Evolutionary conservation across 345 rosid species (phyloP).

Genomic region (Nasturtium officinale): DNA sequence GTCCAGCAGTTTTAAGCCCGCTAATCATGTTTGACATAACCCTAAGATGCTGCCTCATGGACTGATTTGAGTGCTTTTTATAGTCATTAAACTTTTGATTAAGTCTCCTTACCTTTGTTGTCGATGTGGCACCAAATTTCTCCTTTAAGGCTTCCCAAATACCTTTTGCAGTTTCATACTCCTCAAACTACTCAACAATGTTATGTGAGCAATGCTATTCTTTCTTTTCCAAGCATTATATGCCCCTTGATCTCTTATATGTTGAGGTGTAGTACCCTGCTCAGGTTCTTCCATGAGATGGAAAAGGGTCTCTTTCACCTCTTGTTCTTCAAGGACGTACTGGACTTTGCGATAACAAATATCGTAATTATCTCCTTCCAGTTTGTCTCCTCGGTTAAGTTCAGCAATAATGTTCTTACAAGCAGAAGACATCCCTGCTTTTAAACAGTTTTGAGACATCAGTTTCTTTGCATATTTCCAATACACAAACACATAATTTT

Average conservation of each 20-base stretch:
- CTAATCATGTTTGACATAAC: too few relatives aligned
- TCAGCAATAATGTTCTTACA: too few relatives aligned
- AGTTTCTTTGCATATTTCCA: too few relatives aligned
- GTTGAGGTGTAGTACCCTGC: background rate
- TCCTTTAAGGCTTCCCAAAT: conserved; percentile 15
- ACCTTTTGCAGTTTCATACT: background rate
- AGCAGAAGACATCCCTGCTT: too few relatives aligned
- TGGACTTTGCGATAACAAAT: too few relatives aligned
- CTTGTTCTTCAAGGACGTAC: too few relatives aligned
- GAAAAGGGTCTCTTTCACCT: conserved; percentile 15
- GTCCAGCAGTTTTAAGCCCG: too few relatives aligned
- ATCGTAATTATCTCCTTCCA: too few relatives aligned
- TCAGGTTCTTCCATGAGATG: conserved; percentile 9
- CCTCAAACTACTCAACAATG: conserved; percentile 9
- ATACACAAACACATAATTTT: too few relatives aligned
- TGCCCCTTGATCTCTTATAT: background rate
- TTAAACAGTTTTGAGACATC: too few relatives aligned
- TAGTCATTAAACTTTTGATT: conserved; percentile 1
- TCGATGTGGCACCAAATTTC: background rate
- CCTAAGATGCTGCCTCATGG: too few relatives aligned
- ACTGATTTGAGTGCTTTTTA: background rate
- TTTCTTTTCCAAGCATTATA: background rate
- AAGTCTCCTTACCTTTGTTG: conserved; percentile 8
- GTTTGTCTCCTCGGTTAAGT: too few relatives aligned
- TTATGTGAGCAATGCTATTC: conserved; percentile 9